Base-by-base conservation (phyloP, 176 grass and related monocot species). In the Lolium rigidum region DNA sequence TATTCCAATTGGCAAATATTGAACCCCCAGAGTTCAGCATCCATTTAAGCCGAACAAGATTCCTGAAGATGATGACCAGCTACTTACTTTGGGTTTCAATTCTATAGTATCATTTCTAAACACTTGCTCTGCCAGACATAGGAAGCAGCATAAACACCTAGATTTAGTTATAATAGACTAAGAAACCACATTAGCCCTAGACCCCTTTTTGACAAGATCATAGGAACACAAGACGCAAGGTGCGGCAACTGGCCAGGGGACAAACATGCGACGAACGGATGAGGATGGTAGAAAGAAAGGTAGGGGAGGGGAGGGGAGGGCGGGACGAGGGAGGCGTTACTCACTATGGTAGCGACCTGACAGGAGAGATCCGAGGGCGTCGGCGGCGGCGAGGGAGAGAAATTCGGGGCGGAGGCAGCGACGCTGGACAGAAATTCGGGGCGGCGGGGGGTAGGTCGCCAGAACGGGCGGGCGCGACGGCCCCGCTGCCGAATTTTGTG, bases 321-420 rank as follows among this genome's bases (percentile, higher is more conserved):
- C 25, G 28, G 6, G 63, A 62, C 10, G 63, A 37, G 28, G 63
- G 63, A 35, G 26, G 63, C 63, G 63, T 66, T 66, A 66, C 63
- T 66, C 28, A 66, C 63, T 35, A 31, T 35, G 26, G 37, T 8
- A 26, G 21, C 21, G 21, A 50, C 72, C 72, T 28, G 47, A 9
- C 21, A 48, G 47, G 41, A 6, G 72, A 75, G 72, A 75, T 52
- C 72, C 72, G 22, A 75, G 47, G 72, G 48, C 21, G 61, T 64
- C 61, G 22, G 24, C 68, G 68, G 38, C 17, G 9, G 39, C 17
- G 61, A 0, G 41, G 41, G 24, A 31, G 3, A 24, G 62, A 15
- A 65, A 65, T 65, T 65, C 25, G 62, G 62, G 68, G 38, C 67
- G 9, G 39, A 5, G 70, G 7, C 21, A 43, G 7, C 22, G 12